Evolutionary conservation across 2,329 filamentous ascomycete species (phyloP).

Genomic region (Chalara sp.): DNA sequence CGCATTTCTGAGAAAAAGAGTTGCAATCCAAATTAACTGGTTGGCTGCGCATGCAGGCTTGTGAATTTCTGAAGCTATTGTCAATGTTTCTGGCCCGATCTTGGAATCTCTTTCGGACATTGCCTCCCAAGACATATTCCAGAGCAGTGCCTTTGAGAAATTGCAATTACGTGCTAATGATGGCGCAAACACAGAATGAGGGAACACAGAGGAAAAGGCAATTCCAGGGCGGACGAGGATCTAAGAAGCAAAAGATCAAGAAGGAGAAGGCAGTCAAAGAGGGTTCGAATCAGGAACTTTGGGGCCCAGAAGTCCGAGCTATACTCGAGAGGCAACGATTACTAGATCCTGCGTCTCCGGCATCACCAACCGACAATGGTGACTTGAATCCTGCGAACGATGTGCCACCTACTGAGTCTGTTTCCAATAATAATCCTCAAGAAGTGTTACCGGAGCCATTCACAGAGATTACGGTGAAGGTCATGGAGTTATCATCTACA

Average conservation of each 20-base stretch:
- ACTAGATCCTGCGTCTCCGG: conserved; percentile 14
- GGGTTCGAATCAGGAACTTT: conserved; percentile 60
- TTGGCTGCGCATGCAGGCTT: too few relatives aligned
- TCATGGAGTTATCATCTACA: conserved; percentile 78
- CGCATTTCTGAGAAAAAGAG: too few relatives aligned
- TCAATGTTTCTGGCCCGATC: too few relatives aligned
- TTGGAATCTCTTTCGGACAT: too few relatives aligned
- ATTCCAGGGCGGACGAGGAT: conserved; percentile 23
- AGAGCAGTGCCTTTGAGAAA: too few relatives aligned
- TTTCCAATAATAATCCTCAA: conserved; percentile 14
- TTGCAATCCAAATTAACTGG: too few relatives aligned
- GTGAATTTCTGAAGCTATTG: too few relatives aligned
- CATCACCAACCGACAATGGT: conserved; percentile 15
- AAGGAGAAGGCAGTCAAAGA: conserved; percentile 47
- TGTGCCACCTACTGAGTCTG: conserved; percentile 19
- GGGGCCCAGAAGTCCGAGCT: conserved; percentile 54
- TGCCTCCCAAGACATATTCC: too few relatives aligned
- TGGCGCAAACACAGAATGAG: not conserved
- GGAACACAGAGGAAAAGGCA: conserved; percentile 21
- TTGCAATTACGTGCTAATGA: not conserved
- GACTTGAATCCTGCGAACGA: conserved; percentile 10
- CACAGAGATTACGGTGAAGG: conserved; percentile 74
- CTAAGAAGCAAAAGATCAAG: conserved; percentile 47
- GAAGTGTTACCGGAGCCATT: conserved; percentile 55
- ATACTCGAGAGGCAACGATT: conserved; percentile 36